A percentile compares a stretch with the other conserved stretches of the same genome.
Evolutionary conservation across 2,329 filamentous ascomycete genomes (phyloP).

Genomic region (Penicillium palitans): DNA sequence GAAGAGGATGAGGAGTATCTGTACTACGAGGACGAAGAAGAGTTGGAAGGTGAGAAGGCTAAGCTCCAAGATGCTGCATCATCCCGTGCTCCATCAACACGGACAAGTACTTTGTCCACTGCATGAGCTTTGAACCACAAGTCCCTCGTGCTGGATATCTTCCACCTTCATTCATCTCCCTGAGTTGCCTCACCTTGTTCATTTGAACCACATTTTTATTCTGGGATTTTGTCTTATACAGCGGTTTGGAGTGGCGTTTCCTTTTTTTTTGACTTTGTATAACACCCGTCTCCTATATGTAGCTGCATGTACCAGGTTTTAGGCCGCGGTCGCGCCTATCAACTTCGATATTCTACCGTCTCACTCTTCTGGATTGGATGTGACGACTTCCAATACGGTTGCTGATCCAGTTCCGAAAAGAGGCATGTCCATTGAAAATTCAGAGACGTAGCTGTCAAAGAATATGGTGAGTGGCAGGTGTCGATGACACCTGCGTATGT

Average conservation of each 20-base stretch:
- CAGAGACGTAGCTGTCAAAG: no score
- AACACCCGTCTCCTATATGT: conserved; percentile 21
- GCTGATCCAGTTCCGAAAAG: no score
- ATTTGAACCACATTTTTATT: conserved; percentile 6
- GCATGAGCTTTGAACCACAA: conserved; percentile 8
- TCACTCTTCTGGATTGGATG: no score
- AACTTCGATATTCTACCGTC: no score
- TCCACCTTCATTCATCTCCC: background rate
- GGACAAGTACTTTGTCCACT: conserved; percentile 19
- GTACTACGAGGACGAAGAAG: conserved; percentile 59
- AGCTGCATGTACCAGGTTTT: no score
- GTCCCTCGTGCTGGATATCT: background rate
- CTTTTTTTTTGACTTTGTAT: conserved; percentile 17
- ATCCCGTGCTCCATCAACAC: conserved; percentile 5
- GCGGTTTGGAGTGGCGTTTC: conserved; percentile 27
- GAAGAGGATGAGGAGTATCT: conserved; percentile 56
- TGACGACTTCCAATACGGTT: no score
- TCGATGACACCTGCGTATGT: no score
- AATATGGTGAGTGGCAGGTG: no score
- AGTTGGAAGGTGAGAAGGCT: conserved; percentile 16
- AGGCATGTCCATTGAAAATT: no score
- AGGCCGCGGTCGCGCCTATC: no score
- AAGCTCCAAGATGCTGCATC: background rate
- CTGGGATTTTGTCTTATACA: conserved; percentile 20
- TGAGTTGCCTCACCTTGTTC: background rate